Percentiles rank a stretch among this genome's conserved stretches.
These are phyloP conservation scores for Lipomyces lipofer DNA, from an alignment of 805 yeast species.

Conservation along the genomic window DNA sequence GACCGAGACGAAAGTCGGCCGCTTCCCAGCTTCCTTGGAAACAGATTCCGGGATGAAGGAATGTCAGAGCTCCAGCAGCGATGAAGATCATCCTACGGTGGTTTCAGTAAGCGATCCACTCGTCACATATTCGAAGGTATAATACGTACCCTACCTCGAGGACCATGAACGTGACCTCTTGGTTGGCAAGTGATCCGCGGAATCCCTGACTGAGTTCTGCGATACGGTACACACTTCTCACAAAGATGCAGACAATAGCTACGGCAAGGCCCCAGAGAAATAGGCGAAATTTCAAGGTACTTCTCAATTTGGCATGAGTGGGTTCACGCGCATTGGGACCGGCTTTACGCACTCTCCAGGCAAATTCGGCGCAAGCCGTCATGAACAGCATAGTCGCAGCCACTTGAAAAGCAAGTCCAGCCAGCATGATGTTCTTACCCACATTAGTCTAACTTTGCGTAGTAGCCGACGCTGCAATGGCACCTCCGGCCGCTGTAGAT, in stretches of 20 bases:
- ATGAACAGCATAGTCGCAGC: neutral
- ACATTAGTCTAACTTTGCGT: neutral
- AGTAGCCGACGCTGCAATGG: neutral
- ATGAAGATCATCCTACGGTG: neutral
- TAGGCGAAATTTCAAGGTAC: neutral
- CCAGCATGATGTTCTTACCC: neutral
- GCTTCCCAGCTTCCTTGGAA: neutral
- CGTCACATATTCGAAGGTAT: neutral
- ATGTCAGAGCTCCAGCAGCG: neutral
- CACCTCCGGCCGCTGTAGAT: neutral
- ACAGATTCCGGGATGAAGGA: neutral
- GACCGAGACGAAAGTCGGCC: neutral
- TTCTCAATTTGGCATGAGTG: neutral
- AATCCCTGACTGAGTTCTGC: conserved; percentile 3
- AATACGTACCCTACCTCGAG: neutral
- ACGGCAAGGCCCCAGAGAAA: neutral
- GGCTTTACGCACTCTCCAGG: neutral
- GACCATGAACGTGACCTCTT: conserved; percentile 6
- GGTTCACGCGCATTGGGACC: neutral
- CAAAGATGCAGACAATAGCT: neutral
- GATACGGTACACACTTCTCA: neutral
- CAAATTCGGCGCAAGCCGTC: neutral
- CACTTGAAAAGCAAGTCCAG: neutral
- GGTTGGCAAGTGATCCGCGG: neutral
- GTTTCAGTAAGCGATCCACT: neutral